Evolutionary conservation across 2,329 filamentous ascomycete species (phyloP), one percentile per base, ranked within the genome.

Genomic region (Conoideocrella luteorostrata): DNA sequence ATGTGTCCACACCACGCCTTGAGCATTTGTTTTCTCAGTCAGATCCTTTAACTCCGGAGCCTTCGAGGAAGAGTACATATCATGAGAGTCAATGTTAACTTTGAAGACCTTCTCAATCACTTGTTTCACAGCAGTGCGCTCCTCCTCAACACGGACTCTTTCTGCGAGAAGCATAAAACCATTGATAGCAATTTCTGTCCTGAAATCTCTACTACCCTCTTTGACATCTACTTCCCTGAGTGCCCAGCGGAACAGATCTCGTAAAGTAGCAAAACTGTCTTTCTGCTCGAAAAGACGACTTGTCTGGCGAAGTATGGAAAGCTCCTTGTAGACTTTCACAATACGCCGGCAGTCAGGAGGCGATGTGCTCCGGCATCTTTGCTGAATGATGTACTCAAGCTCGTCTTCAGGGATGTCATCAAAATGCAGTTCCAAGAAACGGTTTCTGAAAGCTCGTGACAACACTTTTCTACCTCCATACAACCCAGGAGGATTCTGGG

Each of bases 371-470:
- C 89, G 80, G 47, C 89, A 94, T 48, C 94, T 78, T 59, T 88
- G 83, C 58, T 94, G 87, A 26, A 99, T 63, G 54, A 99, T 98
- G 33, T 82, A 87, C 56, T 95, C 88, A 35, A 99, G 69, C 59
- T 99, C 94, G 50, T 88, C 84, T 59, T 97, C 88, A 0, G 93
- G 93, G 20, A 99, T 98, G 57, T 99, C 94, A 54, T 97, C 93
- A 56, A 95, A 97, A 63, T 98, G 93, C 4, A 99, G 71, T 64
- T 99, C 93, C 4, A 99, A 75, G 56, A 99, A 99, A 56, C 93
- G 80, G 62, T 98, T 99, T 43, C 94, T 82, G 65, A 99, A 98
- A 2, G 93, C 93, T 33, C 94, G 79, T 2, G 93, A 97, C 7
- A 99, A 72, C 1, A 88, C 82, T 60, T 99, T 99, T 54, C 93